These are phyloP conservation scores for Aspergillus campestris DNA, from an alignment of 495 filamentous ascomycete genomes.

Conservation along the genomic window DNA sequence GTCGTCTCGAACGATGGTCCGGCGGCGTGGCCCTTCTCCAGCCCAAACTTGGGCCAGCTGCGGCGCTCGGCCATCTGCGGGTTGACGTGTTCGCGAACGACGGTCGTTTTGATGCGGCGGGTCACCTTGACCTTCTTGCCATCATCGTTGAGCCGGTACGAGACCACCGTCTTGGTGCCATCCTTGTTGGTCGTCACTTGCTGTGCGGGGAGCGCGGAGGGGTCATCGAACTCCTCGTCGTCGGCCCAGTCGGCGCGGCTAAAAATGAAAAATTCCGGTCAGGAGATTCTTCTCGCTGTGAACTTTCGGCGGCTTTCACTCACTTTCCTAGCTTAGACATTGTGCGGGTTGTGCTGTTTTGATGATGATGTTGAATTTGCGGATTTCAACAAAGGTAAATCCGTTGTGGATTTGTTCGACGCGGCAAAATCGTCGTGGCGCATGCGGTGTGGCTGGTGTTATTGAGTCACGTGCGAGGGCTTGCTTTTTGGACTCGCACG, in stretches of 20 bases:
- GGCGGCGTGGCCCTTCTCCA: conserved; percentile 61
- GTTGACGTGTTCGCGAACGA: conserved; percentile 86
- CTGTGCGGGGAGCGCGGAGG: conserved; percentile 69
- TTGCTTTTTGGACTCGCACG: not conserved
- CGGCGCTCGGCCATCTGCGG: conserved; percentile 91
- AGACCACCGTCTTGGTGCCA: conserved; percentile 90
- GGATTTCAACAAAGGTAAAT: conserved; percentile 36
- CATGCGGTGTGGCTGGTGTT: conserved; percentile 27
- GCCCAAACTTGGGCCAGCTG: conserved; percentile 85
- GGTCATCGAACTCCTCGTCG: conserved; percentile 85
- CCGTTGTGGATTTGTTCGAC: conserved; percentile 44
- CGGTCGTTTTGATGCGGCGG: conserved; percentile 82
- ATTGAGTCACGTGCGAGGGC: conserved; percentile 17
- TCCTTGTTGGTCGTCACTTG: conserved; percentile 92
- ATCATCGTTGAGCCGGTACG: conserved; percentile 83
- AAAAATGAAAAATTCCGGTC: conserved; percentile 18
- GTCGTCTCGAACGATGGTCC: conserved; percentile 80
- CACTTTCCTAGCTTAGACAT: conserved; percentile 44
- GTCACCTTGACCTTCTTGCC: conserved; percentile 95
- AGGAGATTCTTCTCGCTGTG: conserved; percentile 3
- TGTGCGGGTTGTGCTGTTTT: conserved; percentile 25
- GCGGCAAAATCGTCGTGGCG: conserved; percentile 32
- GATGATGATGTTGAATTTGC: conserved; percentile 35
- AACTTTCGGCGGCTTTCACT: conserved; percentile 8
- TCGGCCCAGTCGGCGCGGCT: conserved; percentile 89